These are phyloP conservation scores for Xylaria sp. DNA, from an alignment of 2,329 filamentous ascomycete genomes.

Conservation along the genomic window DNA sequence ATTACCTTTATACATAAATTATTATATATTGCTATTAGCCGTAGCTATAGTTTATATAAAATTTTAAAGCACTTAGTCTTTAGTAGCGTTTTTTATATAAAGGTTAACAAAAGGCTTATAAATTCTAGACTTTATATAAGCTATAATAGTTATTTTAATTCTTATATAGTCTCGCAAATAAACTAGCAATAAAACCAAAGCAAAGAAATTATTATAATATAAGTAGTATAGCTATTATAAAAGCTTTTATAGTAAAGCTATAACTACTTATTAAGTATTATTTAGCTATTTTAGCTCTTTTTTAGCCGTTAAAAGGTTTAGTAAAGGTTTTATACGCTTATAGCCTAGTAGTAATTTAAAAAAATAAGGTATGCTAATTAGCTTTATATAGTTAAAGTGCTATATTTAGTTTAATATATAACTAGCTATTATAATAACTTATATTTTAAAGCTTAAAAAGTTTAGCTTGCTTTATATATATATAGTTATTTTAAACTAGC, in stretches of 20 bases:
- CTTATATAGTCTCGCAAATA: constrained; percentile 8
- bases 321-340: not conserved
- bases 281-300: not conserved
- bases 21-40: constrained; percentile 1
- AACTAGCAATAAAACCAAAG: not conserved
- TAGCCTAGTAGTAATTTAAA: not conserved
- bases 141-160: not conserved
- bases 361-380: not conserved
- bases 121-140: not conserved
- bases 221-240: not conserved
- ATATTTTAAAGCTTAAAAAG: not conserved
- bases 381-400: too few relatives aligned
- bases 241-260: too few relatives aligned
- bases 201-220: constrained; percentile 13
- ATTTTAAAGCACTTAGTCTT: not conserved
- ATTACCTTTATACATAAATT: constrained; percentile 10
- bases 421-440: not conserved
- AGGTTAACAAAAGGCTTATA: not conserved
- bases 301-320: not conserved
- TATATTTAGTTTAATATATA: constrained; percentile 5
- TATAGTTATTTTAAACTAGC: not conserved
- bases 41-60: not conserved
- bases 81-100: not conserved
- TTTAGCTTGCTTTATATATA: not conserved
- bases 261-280: constrained; percentile 2